Evolutionary conservation across 2,329 filamentous ascomycete species (phyloP).

Genomic region (Mycosphaerella sp.): DNA sequence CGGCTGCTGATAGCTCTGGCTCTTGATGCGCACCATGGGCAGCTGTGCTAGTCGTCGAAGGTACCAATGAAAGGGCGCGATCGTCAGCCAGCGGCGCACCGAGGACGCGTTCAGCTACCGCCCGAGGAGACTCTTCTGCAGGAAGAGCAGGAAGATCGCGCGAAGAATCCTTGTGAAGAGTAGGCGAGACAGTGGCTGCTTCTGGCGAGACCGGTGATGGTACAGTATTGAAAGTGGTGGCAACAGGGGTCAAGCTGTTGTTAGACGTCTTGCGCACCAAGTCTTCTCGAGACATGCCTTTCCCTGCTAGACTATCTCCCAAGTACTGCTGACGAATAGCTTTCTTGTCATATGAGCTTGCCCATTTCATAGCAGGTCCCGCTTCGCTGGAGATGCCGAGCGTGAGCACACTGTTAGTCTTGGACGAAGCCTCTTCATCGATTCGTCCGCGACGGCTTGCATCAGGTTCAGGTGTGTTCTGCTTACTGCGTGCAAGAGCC

Average conservation of each 20-base stretch:
- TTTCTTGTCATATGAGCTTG: constrained; percentile 88
- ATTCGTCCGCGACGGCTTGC: constrained; percentile 47
- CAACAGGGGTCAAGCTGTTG: constrained; percentile 25
- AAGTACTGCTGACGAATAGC: constrained; percentile 81
- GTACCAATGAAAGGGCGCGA: constrained; percentile 3
- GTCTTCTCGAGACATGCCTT: constrained; percentile 26
- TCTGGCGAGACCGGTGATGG: not conserved
- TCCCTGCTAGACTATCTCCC: constrained; percentile 62
- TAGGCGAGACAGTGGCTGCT: constrained; percentile 4
- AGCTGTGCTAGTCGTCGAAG: constrained; percentile 4
- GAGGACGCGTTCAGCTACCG: not conserved
- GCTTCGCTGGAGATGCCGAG: constrained; percentile 84
- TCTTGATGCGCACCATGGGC: constrained; percentile 18
- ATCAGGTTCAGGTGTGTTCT: constrained; percentile 44
- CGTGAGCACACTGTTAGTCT: constrained; percentile 86
- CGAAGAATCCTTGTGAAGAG: constrained; percentile 7
- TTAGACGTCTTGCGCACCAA: constrained; percentile 24
- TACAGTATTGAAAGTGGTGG: constrained; percentile 6
- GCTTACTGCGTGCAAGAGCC: constrained; percentile 62
- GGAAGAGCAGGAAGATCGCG: constrained; percentile 10
- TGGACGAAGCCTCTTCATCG: constrained; percentile 53
- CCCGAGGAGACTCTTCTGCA: constrained; percentile 2
- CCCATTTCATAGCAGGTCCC: constrained; percentile 94
- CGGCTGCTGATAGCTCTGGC: constrained; percentile 2
- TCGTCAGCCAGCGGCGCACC: constrained; percentile 3